These are phyloP conservation scores for Xenoacremonium recifei DNA, from an alignment of 2,329 filamentous ascomycete species.

Conservation along the genomic window DNA sequence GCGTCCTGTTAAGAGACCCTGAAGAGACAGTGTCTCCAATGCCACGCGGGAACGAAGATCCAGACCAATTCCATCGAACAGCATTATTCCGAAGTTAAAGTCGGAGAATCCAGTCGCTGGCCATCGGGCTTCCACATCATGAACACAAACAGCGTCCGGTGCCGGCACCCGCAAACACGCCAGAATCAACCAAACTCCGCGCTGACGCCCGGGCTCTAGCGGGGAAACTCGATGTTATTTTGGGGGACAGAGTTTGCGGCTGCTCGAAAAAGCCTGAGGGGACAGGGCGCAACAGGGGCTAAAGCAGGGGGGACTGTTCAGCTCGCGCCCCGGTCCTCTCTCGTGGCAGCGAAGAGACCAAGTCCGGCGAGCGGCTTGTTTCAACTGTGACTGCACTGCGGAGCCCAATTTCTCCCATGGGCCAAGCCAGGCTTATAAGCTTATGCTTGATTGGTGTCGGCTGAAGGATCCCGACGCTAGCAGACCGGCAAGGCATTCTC, in stretches of 20 bases:
- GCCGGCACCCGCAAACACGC: too few species aligned
- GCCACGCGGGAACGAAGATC: too few species aligned
- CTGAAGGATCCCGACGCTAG: conserved; percentile 8
- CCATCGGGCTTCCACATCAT: too few species aligned
- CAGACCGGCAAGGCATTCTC: neutral
- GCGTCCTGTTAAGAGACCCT: too few species aligned
- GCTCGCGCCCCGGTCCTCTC: too few species aligned
- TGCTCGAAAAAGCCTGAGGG: neutral
- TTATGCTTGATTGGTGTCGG: conserved; percentile 6
- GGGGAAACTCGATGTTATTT: neutral
- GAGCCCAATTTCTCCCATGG: conserved; percentile 6
- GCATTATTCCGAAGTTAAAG: too few species aligned
- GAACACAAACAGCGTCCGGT: too few species aligned
- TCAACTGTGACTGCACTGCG: conserved; percentile 9
- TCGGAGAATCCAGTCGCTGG: too few species aligned
- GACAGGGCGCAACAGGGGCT: neutral
- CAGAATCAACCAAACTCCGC: neutral
- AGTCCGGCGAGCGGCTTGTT: conserved; percentile 6
- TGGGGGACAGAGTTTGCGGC: too few species aligned
- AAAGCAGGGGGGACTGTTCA: too few species aligned
- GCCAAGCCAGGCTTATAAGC: conserved; percentile 1
- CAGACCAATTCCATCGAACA: too few species aligned
- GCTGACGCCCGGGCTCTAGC: neutral
- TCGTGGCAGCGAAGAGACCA: neutral
- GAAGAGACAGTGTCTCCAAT: too few species aligned